phyloP scores from a whole-genome alignment of 2,329 filamentous ascomycete species.

The Cladorrhinum sp. region DNA sequence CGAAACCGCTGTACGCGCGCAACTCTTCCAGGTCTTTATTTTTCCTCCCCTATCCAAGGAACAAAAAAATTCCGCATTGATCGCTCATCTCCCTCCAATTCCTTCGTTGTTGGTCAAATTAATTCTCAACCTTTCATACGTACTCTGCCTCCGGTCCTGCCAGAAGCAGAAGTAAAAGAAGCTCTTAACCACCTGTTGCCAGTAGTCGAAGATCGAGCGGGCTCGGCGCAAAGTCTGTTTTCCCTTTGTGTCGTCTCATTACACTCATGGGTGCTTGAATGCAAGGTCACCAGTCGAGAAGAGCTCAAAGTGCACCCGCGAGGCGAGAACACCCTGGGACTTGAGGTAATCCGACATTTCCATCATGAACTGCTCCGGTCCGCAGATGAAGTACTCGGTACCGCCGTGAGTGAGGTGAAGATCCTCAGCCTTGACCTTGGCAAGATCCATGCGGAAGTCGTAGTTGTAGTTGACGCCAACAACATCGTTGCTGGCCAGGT shows the following conservation, averaged over 20 bases:
- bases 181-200: background rate
- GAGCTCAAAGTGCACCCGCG: slow-evolving; percentile 45
- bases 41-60: background rate
- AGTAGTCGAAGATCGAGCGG: background rate
- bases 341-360: slow-evolving; percentile 46
- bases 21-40: background rate
- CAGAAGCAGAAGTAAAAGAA: slow-evolving; percentile 3
- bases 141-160: slow-evolving; percentile 4
- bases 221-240: background rate
- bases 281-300: slow-evolving; percentile 46
- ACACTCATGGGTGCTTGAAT: slow-evolving; percentile 18
- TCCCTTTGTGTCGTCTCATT: background rate
- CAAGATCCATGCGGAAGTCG: slow-evolving; percentile 46
- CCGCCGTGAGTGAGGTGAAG: slow-evolving; percentile 44
- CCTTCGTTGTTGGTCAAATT: background rate
- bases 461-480: slow-evolving; percentile 44
- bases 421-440: slow-evolving; percentile 40
- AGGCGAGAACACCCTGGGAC: slow-evolving; percentile 37
- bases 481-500: slow-evolving; percentile 44
- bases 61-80: background rate
- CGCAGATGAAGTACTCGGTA: slow-evolving; percentile 54
- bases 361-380: slow-evolving; percentile 53
- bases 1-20: background rate
- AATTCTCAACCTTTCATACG: background rate
- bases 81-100: background rate